Base-by-base conservation (phyloP, 306 rosid species). In the Gynostemma pentaphyllum region DNA sequence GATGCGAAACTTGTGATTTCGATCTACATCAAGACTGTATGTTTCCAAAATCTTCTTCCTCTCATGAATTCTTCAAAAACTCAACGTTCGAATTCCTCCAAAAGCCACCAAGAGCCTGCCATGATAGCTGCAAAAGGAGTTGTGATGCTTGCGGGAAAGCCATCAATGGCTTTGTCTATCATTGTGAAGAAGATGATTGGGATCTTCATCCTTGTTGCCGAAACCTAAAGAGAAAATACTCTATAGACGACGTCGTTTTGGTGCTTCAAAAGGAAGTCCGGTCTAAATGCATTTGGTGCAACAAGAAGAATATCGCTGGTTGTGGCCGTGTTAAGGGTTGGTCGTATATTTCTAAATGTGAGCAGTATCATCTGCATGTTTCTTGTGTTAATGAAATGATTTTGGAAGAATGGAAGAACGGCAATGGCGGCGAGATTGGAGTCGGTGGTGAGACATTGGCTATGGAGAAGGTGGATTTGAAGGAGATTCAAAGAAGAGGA, bases 1-100 rank as follows among this genome's bases (percentile, higher is more conserved):
- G 75, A 52, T 64, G 75, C 13, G 48, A 64, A 18, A 27, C 3
- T 26, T 64, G 70, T 9, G 51, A 64, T 40, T 71, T 44, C 10
- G 62, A 59, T 50, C 74, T 62, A 23, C 69, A 70, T 49, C 6
- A 24, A 22, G 69, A 23, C 8, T 62, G 69, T 16, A 39, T 41
- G 75, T 51, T 29, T 44, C 51, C 68, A 16, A n/a, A n/a, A n/a
- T 2, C n/a, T 2, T 52, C 47, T 1, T 42, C 32, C 16, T 21
- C 19, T 19, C 64, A 59, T 1, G 47, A 59, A 10, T 59, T 37
- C 47, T 59, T 59, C 47, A 29, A 45, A 0, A 2, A n/a, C 12
- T 37, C 47, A 5, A 11, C 28, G 47, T 59, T 59, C 32, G 1
- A 59, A 8, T 59, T 59, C 65, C 14, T 22, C 4, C 21, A 15